These are phyloP conservation scores for Chamaecrista fasciculata DNA, from an alignment of 306 rosid species.

Conservation along the genomic window DNA sequence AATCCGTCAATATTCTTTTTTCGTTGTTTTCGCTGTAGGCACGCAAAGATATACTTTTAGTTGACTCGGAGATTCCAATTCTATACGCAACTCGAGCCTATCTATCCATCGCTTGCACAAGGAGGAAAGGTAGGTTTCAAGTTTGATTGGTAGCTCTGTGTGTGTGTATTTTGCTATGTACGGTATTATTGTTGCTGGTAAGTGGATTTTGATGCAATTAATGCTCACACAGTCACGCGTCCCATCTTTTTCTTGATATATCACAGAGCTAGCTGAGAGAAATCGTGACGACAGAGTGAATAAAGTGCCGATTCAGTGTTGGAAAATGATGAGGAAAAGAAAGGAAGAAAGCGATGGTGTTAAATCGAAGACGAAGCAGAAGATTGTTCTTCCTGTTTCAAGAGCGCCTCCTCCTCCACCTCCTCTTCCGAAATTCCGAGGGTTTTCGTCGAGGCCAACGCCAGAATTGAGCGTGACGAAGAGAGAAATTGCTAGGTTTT, in stretches of 20 bases:
- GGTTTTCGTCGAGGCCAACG: constrained; percentile 3
- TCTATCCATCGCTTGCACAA: background rate
- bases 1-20: constrained; percentile 32
- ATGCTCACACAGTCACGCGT: constrained; percentile 6
- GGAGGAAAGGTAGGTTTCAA: constrained; percentile 54
- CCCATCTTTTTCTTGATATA: background rate
- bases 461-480: constrained; percentile 61
- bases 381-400: constrained; percentile 23
- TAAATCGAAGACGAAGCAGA: constrained; percentile 28
- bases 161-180: no score
- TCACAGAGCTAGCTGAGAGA: background rate
- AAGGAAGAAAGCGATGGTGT: constrained; percentile 28
- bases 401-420: constrained; percentile 43
- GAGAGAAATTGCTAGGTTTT: constrained; percentile 70
- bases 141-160: constrained; percentile 29
- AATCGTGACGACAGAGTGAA: background rate
- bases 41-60: constrained; percentile 8
- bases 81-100: background rate
- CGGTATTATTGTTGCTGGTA: no score
- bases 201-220: constrained; percentile 5
- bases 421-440: constrained; percentile 46
- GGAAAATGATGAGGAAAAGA: constrained; percentile 40
- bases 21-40: background rate
- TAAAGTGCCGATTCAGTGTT: background rate
- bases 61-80: constrained; percentile 21